Evolutionary conservation across 176 grass and related monocot species (phyloP).

Genomic region (Raddia guianensis): DNA sequence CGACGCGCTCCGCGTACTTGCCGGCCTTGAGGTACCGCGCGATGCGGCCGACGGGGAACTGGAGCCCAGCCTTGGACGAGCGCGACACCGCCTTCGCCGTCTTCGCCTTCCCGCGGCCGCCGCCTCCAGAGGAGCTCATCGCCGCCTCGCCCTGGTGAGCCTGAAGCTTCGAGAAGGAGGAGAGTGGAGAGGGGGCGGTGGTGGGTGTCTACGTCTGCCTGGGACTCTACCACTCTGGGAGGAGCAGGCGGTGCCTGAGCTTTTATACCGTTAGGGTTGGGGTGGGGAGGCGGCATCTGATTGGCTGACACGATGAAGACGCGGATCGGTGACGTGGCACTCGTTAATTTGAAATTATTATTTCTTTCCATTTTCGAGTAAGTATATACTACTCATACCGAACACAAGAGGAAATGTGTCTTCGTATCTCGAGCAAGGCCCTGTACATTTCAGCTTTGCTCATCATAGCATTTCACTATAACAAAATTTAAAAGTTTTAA

Average conservation of each 20-base stretch:
- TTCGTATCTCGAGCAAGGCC: too few relatives aligned
- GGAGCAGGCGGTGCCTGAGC: neutral
- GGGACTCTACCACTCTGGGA: neutral
- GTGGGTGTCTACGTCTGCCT: too few relatives aligned
- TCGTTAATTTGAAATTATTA: slow-evolving; percentile 15
- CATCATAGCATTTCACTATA: too few relatives aligned
- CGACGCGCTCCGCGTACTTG: slow-evolving; percentile 95
- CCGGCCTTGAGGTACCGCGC: slow-evolving; percentile 83
- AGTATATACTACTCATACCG: too few relatives aligned
- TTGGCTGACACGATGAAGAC: slow-evolving; percentile 3
- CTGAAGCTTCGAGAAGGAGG: slow-evolving; percentile 15
- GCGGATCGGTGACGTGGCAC: slow-evolving; percentile 40
- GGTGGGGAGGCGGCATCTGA: slow-evolving; percentile 10
- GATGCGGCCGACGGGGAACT: slow-evolving; percentile 91
- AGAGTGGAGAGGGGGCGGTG: neutral
- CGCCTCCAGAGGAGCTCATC: slow-evolving; percentile 55
- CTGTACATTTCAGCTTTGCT: too few relatives aligned
- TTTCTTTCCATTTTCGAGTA: neutral
- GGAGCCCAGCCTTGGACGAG: slow-evolving; percentile 80
- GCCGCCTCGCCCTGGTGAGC: neutral
- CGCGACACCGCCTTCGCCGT: slow-evolving; percentile 47
- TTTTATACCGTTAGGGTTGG: slow-evolving; percentile 58
- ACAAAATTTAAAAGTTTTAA: too few relatives aligned
- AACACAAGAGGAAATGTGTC: too few relatives aligned
- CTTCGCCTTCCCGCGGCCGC: slow-evolving; percentile 56